These are phyloP conservation scores for Cadophora luteo-olivacea DNA, from an alignment of 2,329 filamentous ascomycete species.

Conservation along the genomic window DNA sequence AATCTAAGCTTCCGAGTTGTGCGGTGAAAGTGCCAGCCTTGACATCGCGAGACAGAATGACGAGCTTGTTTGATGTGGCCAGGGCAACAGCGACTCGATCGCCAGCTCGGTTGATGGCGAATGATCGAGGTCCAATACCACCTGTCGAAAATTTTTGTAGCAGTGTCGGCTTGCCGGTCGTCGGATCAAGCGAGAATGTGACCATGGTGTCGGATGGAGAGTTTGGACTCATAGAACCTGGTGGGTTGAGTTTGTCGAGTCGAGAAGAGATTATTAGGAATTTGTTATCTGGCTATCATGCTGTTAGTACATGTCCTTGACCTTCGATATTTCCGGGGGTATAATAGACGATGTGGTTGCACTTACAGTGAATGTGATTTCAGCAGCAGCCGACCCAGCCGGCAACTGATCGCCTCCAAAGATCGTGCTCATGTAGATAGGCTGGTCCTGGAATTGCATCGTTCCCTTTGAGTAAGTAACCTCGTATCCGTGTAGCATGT, in stretches of 20 bases:
- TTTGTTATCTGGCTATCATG: slow-evolving; percentile 19
- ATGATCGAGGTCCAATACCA: slow-evolving; percentile 51
- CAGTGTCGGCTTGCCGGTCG: slow-evolving; percentile 47
- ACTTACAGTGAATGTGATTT: slow-evolving; percentile 21
- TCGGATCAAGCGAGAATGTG: slow-evolving; percentile 45
- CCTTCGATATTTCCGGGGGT: background rate
- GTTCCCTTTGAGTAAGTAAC: slow-evolving; percentile 6
- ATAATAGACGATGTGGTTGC: background rate
- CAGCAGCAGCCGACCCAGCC: slow-evolving; percentile 9
- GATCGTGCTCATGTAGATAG: background rate
- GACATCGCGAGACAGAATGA: slow-evolving; percentile 9
- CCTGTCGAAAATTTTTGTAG: slow-evolving; percentile 50
- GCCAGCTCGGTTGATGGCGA: slow-evolving; percentile 50
- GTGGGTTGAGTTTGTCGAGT: slow-evolving; percentile 5
- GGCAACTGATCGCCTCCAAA: slow-evolving; percentile 8
- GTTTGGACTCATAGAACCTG: background rate
- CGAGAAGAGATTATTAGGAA: slow-evolving; percentile 22
- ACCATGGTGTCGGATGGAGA: slow-evolving; percentile 48
- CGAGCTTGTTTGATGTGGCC: slow-evolving; percentile 5
- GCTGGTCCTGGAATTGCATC: background rate
- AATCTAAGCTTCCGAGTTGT: slow-evolving; percentile 44
- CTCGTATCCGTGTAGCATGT: slow-evolving; percentile 17
- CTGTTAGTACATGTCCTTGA: background rate
- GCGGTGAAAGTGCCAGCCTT: background rate
- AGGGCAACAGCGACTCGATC: slow-evolving; percentile 45